Conservation (phyloP, 129 eudicot species). For the Artemisia annua region DNA sequence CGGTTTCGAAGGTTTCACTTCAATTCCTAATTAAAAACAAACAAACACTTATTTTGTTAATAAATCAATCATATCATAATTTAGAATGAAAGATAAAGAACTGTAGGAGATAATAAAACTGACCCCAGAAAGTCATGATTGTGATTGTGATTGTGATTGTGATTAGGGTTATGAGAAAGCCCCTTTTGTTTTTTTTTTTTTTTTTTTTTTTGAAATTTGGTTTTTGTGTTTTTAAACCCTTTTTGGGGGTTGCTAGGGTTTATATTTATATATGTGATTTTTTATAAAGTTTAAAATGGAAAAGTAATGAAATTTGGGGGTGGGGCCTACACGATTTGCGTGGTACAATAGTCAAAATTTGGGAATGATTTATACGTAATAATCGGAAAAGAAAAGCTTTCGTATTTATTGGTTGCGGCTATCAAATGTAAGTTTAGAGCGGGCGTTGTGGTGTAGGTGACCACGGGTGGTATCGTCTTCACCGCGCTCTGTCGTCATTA, state of each 20-base stretch:
- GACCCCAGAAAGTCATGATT: constrained; percentile 38
- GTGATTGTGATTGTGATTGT: neutral
- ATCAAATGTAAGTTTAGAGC: too few relatives aligned
- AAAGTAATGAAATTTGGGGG: neutral
- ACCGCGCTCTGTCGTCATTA: too few relatives aligned
- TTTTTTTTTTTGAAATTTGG: neutral
- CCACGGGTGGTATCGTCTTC: too few relatives aligned
- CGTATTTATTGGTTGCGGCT: too few relatives aligned
- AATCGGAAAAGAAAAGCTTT: too few relatives aligned
- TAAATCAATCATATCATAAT: neutral
- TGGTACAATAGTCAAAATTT: too few relatives aligned
- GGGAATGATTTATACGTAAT: too few relatives aligned
- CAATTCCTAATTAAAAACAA: constrained; percentile 45
- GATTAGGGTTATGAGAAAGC: constrained; percentile 15
- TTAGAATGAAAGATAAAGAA: neutral
- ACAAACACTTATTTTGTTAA: neutral
- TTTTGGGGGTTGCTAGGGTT: constrained; percentile 30
- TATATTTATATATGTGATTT: neutral
- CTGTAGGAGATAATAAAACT: neutral
- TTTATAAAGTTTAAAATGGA: neutral
- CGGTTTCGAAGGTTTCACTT: constrained; percentile 84
- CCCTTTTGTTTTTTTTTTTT: constrained; percentile 1
- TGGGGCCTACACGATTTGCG: neutral
- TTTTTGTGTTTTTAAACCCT: constrained; percentile 6
- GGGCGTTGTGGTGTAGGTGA: too few relatives aligned